These are phyloP conservation scores for Ceratobasidium sp. DNA, from an alignment of 1,284 basidiomycete species.

Conservation along the genomic window DNA sequence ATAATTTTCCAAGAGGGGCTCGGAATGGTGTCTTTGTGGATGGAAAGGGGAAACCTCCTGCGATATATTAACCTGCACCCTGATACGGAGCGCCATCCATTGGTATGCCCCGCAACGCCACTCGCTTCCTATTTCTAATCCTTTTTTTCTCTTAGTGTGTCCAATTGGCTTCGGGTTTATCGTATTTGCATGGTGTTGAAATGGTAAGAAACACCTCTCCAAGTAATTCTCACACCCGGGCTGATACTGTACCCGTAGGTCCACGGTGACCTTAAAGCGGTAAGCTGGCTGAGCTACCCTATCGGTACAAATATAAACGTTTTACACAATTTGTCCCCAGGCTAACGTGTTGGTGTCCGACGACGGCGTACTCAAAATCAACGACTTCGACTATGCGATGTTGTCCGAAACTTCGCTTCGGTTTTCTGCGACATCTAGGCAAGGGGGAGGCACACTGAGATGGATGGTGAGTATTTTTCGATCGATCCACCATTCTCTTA, in stretches of 20 bases:
- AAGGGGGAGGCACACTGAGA: too few species aligned
- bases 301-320: too few species aligned
- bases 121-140: too few species aligned
- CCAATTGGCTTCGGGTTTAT: background rate
- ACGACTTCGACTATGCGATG: too few species aligned
- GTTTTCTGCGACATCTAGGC: too few species aligned
- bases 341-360: too few species aligned
- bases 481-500: too few species aligned
- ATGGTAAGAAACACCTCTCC: background rate
- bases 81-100: background rate
- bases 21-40: conserved; percentile 24
- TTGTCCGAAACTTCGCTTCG: too few species aligned
- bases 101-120: background rate
- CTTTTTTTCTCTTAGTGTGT: background rate
- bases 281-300: too few species aligned
- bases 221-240: background rate
- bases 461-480: too few species aligned
- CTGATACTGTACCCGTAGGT: background rate
- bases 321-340: too few species aligned
- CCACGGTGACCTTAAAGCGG: conserved; percentile 7
- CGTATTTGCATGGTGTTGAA: background rate
- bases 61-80: conserved; percentile 5
- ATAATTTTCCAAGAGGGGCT: background rate
- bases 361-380: too few species aligned
- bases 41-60: background rate